Evolutionary conservation across 2,329 filamentous ascomycete genomes (phyloP), one percentile per base, ranked within the genome.

Genomic region (Onygenales sp.): DNA sequence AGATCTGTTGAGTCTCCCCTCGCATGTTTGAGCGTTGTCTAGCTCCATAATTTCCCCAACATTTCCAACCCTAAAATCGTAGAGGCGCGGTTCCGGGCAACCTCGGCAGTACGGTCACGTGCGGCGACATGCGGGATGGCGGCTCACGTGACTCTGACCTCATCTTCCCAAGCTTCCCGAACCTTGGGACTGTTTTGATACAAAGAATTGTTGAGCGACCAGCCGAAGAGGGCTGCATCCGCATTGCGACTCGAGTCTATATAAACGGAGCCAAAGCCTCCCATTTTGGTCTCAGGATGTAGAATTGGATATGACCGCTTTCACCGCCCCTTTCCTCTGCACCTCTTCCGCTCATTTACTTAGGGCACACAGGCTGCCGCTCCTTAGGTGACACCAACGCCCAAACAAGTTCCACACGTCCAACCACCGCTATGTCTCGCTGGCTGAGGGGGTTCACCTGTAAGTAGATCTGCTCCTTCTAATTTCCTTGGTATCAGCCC

Each of bases 401-500:
- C 42, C 14, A 11, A 11, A 27, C 39, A 31, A 31, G 21, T 27
- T 27, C 21, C 5, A 27, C 21, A 27, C n/a, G 14, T 14, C 17
- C 35, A 49, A 49, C n/a, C 31, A 13, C 17, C 10, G 17, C 46
- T 17, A 49, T 49, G 31, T 17, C 36, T 11, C 51, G 44, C 27
- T 49, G 35, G 45, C 42, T 61, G 42, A 61, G 60, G 50, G 53
- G 61, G 5, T 57, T 60, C 43, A 57, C 58, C 35, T 51, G 59
- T 60, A 52, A 54, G 53, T 61, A 55, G 53, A 55, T 56, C 42
- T 50, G 39, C 43, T 43, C 27, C 33, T 49, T 33, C 31, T 41
- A 47, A 58, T 43, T 59, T 58, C 59, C 47, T 60, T 59, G 32
- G 52, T 44, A 45, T 45, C 5, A 13, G 21, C 21, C 21, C 21